Evolutionary conservation across 805 yeast genomes (phyloP), one percentile per base, ranked within the genome.

Genomic region (Komagataella pastoris): DNA sequence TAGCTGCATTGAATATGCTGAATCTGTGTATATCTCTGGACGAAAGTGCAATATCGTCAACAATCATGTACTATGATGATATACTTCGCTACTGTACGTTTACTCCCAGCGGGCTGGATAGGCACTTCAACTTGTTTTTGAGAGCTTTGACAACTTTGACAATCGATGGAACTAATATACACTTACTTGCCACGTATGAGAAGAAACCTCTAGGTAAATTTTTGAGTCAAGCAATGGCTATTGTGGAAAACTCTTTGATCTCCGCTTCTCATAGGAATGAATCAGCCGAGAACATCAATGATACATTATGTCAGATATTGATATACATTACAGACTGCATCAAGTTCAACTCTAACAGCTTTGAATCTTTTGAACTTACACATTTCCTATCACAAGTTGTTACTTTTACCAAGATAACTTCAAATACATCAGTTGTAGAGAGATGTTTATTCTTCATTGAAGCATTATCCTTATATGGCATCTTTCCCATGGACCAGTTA

Each of bases 31-130:
- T 84, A 7, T 59, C 62, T 18, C 68, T 73, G 44, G 80, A 79
- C 54, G 82, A 79, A 46, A 58, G 68, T 7, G 66, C 79, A 7
- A 10, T 19, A 18, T 74, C 77, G 1, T 70, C 77, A 4, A 65
- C 77, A 6, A 67, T 75, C 50, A 68, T 75, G 51, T 85, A 81
- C 63, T 88, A 81, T 62, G 70, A 75, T 52, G 85, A 82, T 49
- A 75, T 86, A 1, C 63, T 77, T 40, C 57, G 59, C 3, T 73
- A 64, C 53, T 74, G 82, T 53, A 59, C 71, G 17, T 56, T 69
- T 61, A 10, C 40, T 2, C 14, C 40, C 6, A 30, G 40, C 14
- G 40, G 40, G 23, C 56, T 64, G 10, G 75, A 64, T 49, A 61
- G 61, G 21, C 70, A 62, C 53, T 68, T 61, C 43, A 58, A 57